Base-by-base conservation (phyloP, 768 basidiomycete genomes). In the Mrakia hoshinonis region DNA sequence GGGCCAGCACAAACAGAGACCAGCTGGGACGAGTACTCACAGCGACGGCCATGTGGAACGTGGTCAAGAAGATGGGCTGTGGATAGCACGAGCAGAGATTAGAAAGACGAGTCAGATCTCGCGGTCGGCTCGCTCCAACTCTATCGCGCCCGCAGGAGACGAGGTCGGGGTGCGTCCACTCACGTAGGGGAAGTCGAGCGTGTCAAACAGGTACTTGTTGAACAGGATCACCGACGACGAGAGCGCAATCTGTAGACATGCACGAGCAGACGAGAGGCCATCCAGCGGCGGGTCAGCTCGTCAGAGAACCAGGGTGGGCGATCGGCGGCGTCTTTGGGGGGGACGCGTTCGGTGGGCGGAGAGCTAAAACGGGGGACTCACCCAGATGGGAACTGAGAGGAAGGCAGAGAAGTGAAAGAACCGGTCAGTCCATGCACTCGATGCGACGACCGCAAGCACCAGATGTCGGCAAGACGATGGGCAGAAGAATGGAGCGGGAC, bases 221-320 rank as follows among this genome's bases (percentile, higher is more conserved):
- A 97, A 96, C 72, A 96, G 87, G 81, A 97, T 97, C 78, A 97
- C 94, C 10, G 86, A 79, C 31, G 92, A 91, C 74, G 87, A 89
- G 75, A 95, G 87, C 24, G 86, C 81, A 77, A 96, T 97, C 95
- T 70, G 31, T 38, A 39, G 11, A 29, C 15, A 52, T n/a, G n/a
- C n/a, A n/a, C n/a, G n/a, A n/a, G n/a, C n/a, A n/a, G n/a, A 29
- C 52, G 34, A 15, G 22, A 46, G 47, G 46, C 9, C 20, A 68
- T 55, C 4, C 24, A 10, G 31, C 7, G 9, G 20, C 12, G 24
- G 10, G 49, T 58, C 34, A 67, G 66, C 66, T 34, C 24, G 51
- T 29, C 34, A 26, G 24, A 39, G 20, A 2, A 11, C 13, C 4
- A 39, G 12, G 15, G 43, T 12, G 39, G 61, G 38, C 5, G 10